These are phyloP conservation scores for Cladosporium sp. DNA, from an alignment of 2,329 filamentous ascomycete genomes.

Conservation along the genomic window DNA sequence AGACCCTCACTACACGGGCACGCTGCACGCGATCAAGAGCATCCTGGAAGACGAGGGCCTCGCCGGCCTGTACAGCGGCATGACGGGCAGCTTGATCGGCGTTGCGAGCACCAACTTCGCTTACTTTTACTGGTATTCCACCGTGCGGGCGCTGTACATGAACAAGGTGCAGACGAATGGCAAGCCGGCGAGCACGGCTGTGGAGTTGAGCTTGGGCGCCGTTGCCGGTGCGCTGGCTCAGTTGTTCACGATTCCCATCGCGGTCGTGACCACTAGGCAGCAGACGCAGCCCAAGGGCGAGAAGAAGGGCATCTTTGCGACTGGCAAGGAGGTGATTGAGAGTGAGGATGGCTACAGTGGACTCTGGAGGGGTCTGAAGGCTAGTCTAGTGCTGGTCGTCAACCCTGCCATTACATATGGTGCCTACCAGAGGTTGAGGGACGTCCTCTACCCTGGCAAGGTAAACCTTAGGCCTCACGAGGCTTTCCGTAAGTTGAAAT, in stretches of 20 bases:
- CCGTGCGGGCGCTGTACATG: slow-evolving; percentile 76
- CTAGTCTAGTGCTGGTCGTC: slow-evolving; percentile 87
- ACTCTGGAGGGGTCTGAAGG: slow-evolving; percentile 91
- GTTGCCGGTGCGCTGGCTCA: slow-evolving; percentile 86
- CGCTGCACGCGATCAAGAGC: slow-evolving; percentile 79
- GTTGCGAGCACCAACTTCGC: slow-evolving; percentile 98
- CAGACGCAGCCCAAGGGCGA: slow-evolving; percentile 84
- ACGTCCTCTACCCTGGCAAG: slow-evolving; percentile 70
- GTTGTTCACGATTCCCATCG: slow-evolving; percentile 91
- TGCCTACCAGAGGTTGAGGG: slow-evolving; percentile 83
- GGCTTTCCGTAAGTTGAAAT: slow-evolving; percentile 69
- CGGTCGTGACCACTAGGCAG: slow-evolving; percentile 91
- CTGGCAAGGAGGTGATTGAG: slow-evolving; percentile 79
- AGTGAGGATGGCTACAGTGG: slow-evolving; percentile 85
- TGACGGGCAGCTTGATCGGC: slow-evolving; percentile 77
- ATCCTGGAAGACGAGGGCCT: slow-evolving; percentile 78
- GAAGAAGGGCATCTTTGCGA: slow-evolving; percentile 79
- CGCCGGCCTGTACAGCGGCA: slow-evolving; percentile 78
- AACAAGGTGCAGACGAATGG: slow-evolving; percentile 33
- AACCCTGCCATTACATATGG: slow-evolving; percentile 98
- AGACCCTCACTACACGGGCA: slow-evolving; percentile 74
- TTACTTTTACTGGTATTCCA: slow-evolving; percentile 98
- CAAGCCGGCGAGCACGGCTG: slow-evolving; percentile 65
- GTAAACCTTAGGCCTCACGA: slow-evolving; percentile 71
- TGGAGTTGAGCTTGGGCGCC: slow-evolving; percentile 80